Base-by-base conservation (phyloP, 148 eudicot genomes). In the Chenopodium album region DNA sequence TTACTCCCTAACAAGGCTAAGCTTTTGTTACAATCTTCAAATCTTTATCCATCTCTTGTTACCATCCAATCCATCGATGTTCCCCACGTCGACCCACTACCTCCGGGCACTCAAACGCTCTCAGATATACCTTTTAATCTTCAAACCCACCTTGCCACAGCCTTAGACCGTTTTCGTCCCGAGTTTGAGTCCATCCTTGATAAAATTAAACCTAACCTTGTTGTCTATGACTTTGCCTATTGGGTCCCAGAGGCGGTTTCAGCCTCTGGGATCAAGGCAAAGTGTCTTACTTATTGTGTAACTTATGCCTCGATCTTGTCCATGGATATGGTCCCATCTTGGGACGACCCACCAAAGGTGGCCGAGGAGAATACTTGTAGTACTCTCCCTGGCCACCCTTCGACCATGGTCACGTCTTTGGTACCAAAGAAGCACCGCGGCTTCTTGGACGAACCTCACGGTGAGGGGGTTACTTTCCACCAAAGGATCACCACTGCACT, bases 51-150 rank as follows among this genome's bases (percentile, higher is more conserved):
- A 2, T 29, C 83, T 13, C 85, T 88, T 80, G 86, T 92, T 83
- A 83, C 85, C 34, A 80, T 89, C 79, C 83, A 87, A 37, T 46
- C 82, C 23, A 72, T 92, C 80, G 22, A 76, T 9, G 67, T 89
- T 74, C 92, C 92, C 17, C 78, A 76, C 31, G 87, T 87, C 31
- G 78, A 79, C 28, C 71, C 77, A 76, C 92, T 90, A 73, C 94
- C 94, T 7, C 73, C 64, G 10, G 89, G 89, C 9, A 75, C 89
- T 23, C 87, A 91, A 78, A 89, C 91, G 0, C 87, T 87, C 17
- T 85, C 90, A 2, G 90, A 91, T 17, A 81, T 89, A 13, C 88
- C 90, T 73, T 68, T 88, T 47, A 26, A 48, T 41, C 80, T 77
- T 31, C 73, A 50, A 70, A 54, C 78, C 11, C 86, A 75, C 76